A percentile compares a stretch with the other conserved stretches of the same genome.
These are phyloP conservation scores for Pleurostoma richardsiae DNA, from an alignment of 2,329 filamentous ascomycete species.

Conservation along the genomic window DNA sequence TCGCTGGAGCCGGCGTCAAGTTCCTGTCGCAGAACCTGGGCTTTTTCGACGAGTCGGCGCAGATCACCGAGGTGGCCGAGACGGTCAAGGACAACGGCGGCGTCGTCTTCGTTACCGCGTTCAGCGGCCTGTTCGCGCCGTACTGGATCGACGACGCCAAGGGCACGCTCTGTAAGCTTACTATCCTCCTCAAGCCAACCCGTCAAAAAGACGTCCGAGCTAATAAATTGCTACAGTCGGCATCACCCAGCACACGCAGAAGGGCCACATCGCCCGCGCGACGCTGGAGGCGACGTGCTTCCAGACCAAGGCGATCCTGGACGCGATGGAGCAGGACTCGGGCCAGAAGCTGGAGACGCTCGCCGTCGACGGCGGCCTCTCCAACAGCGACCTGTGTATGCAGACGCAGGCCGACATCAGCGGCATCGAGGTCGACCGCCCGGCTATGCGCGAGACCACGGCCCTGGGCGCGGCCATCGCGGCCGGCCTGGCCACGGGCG, in stretches of 20 bases:
- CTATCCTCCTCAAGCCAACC: neutral
- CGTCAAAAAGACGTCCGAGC: neutral
- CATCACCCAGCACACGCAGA: conserved; percentile 78
- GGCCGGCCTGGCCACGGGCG: conserved; percentile 75
- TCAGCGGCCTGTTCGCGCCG: conserved; percentile 84
- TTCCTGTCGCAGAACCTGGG: conserved; percentile 63
- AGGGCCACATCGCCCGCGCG: conserved; percentile 81
- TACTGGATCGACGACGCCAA: conserved; percentile 95
- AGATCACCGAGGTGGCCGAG: conserved; percentile 46
- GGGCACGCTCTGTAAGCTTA: conserved; percentile 68
- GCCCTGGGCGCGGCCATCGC: conserved; percentile 85
- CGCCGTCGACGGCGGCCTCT: conserved; percentile 85
- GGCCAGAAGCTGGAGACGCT: conserved; percentile 69
- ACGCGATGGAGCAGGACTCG: conserved; percentile 86
- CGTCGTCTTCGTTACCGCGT: conserved; percentile 82
- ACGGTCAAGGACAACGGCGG: conserved; percentile 69
- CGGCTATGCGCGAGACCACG: conserved; percentile 86
- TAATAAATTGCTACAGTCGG: conserved; percentile 47
- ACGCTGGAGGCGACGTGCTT: conserved; percentile 89
- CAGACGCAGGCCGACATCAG: conserved; percentile 85
- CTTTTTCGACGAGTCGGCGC: conserved; percentile 46
- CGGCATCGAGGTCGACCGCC: conserved; percentile 75
- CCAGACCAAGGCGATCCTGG: conserved; percentile 86
- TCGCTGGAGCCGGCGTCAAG: conserved; percentile 76
- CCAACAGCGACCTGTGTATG: conserved; percentile 85